A percentile compares a stretch with the other conserved stretches of the same genome.
Conservation (phyloP, 2,329 filamentous ascomycete species). For the Escovopsis weberi region DNA sequence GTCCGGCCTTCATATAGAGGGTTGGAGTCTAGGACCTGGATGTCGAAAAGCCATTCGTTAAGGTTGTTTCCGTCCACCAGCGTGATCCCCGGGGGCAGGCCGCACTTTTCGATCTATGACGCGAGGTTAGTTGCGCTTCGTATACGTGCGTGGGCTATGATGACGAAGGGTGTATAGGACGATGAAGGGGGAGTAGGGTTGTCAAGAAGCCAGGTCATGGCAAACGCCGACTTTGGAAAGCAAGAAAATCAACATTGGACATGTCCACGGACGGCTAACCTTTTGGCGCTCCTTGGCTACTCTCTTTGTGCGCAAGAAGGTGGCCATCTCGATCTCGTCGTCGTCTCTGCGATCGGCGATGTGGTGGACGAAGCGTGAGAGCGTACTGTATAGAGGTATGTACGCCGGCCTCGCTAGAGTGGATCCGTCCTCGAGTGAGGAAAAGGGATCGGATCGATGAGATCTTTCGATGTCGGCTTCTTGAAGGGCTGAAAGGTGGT, state of each 20-base stretch:
- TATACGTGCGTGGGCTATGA: background rate
- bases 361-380: background rate
- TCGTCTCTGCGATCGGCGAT: too few relatives aligned
- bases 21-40: conserved; percentile 77
- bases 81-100: conserved; percentile 54
- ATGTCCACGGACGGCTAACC: conserved; percentile 5
- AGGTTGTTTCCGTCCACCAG: conserved; percentile 67
- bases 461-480: too few relatives aligned
- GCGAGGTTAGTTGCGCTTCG: conserved; percentile 8
- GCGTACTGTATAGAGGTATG: too few relatives aligned
- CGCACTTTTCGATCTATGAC: conserved; percentile 35
- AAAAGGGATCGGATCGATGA: too few relatives aligned
- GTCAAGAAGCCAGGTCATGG: too few relatives aligned
- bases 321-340: conserved; percentile 9
- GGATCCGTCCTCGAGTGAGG: too few relatives aligned
- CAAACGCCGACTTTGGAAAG: too few relatives aligned
- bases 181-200: too few relatives aligned
- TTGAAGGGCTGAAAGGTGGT: too few relatives aligned
- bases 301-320: conserved; percentile 13
- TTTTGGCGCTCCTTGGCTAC: conserved; percentile 18
- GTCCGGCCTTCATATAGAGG: conserved; percentile 70
- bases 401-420: too few relatives aligned
- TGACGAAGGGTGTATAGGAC: background rate
- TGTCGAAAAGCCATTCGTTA: conserved; percentile 78
- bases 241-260: too few relatives aligned